These are phyloP conservation scores for Colletotrichum sp. DNA, from an alignment of 2,329 filamentous ascomycete genomes.

Conservation along the genomic window DNA sequence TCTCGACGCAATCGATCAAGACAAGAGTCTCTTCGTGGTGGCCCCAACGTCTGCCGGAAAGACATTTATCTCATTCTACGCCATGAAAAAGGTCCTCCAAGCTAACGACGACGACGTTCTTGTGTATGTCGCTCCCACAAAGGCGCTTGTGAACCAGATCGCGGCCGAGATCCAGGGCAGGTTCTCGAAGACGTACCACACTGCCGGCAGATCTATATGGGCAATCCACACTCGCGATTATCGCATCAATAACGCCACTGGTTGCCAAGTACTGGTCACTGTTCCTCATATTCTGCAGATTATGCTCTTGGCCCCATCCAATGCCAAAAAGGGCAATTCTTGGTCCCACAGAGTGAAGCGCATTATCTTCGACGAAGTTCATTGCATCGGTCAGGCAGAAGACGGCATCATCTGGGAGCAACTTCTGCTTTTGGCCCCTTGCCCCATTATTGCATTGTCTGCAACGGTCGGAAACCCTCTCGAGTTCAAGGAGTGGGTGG, in stretches of 20 bases:
- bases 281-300: slow-evolving; percentile 82
- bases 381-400: slow-evolving; percentile 78
- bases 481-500: slow-evolving; percentile 74
- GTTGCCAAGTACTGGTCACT: slow-evolving; percentile 78
- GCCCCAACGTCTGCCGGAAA: slow-evolving; percentile 82
- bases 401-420: slow-evolving; percentile 72
- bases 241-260: slow-evolving; percentile 73
- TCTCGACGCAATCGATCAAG: slow-evolving; percentile 73
- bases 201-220: slow-evolving; percentile 73
- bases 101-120: slow-evolving; percentile 72
- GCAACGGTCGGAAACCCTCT: slow-evolving; percentile 79
- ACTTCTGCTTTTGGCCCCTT: slow-evolving; percentile 74
- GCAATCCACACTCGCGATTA: slow-evolving; percentile 80
- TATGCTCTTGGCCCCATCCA: slow-evolving; percentile 71
- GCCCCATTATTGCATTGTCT: slow-evolving; percentile 79
- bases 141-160: slow-evolving; percentile 84
- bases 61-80: slow-evolving; percentile 85
- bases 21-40: slow-evolving; percentile 75
- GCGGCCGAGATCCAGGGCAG: slow-evolving; percentile 78
- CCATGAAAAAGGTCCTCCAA: slow-evolving; percentile 78
- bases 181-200: slow-evolving; percentile 70
- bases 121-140: slow-evolving; percentile 82
- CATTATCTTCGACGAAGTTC: slow-evolving; percentile 85
- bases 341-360: slow-evolving; percentile 74
- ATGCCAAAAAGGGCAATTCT: slow-evolving; percentile 56